Evolutionary conservation across 805 yeast genomes (phyloP), one percentile per base, ranked within the genome.

Genomic region (Pichia nanzhaoensis): DNA sequence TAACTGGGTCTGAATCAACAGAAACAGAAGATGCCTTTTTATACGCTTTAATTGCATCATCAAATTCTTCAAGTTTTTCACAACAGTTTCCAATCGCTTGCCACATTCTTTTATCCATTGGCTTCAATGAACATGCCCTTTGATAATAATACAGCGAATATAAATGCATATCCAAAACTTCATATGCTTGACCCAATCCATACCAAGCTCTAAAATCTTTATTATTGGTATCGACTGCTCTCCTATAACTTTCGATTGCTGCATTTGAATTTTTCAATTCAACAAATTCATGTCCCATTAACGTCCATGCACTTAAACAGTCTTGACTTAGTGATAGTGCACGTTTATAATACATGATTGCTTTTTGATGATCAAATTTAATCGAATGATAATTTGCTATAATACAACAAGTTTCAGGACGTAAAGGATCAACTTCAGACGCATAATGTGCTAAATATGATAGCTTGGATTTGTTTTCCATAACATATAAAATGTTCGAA

Each of bases 241-340:
- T 69, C 53, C 98, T 68, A 60, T 93, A 93, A 47, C 95, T 81
- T 67, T 91, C 97, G 44, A 93, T 93, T 1, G 99, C 99, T 1
- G 98, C 98, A 63, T 93, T 96, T 1, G 96, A 84, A 65, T 93
- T 93, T 58, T 91, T 90, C 55, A 93, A 72, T 61, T 93, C 99
- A 14, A 93, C 95, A 67, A 87, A 93, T 66, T 93, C 99, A 64
- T 93, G 99, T 10, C 99, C 99, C 96, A 93, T 89, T 47, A 93
- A 70, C 0, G 98, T 93, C 98, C 98, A 93, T 0, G 98, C 97
- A 51, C 88, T 78, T 17, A 89, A 68, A 54, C 95, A 87, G 53
- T 78, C 78, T 49, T 84, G 78, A 59, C 89, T 85, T 48, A 93
- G 69, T 0, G 86, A 77, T 33, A 93, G 68, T 0, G 99, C 99